Evolutionary conservation across 352 stramenopile species (phyloP).

Genomic region (Phytophthora cryptogea): DNA sequence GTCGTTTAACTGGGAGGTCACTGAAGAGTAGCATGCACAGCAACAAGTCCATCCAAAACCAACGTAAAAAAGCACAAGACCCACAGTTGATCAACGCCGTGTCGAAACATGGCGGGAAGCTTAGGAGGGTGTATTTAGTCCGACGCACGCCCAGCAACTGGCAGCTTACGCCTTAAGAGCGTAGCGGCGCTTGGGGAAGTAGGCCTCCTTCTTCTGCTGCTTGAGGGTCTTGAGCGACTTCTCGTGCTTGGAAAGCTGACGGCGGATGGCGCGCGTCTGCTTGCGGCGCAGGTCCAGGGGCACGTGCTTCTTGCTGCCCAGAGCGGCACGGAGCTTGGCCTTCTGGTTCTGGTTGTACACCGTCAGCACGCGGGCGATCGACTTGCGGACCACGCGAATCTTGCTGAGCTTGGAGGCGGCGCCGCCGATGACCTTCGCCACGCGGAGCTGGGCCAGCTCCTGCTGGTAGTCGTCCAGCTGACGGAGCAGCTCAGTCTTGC

Average conservation of each 20-base stretch:
- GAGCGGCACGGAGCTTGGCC: conserved; percentile 95
- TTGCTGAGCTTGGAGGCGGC: conserved; percentile 99
- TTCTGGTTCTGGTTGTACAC: conserved; percentile 99
- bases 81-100: conserved; percentile 35
- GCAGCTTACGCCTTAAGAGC: conserved; percentile 97
- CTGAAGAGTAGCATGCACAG: conserved; percentile 24
- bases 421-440: conserved; percentile 99
- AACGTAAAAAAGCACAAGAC: conserved; percentile 5
- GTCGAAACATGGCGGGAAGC: conserved; percentile 53
- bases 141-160: conserved; percentile 39
- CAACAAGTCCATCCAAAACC: background rate
- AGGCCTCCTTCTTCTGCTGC: conserved; percentile 95
- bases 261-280: conserved; percentile 98
- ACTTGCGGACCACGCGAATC: conserved; percentile 99
- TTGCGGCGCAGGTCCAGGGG: conserved; percentile 98
- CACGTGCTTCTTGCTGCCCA: conserved; percentile 96
- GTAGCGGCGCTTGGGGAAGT: conserved; percentile 97
- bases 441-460: conserved; percentile 97
- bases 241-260: conserved; percentile 96
- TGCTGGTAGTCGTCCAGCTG: conserved; percentile 98
- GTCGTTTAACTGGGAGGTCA: conserved; percentile 28
- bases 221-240: conserved; percentile 93
- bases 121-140: conserved; percentile 73
- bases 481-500: conserved; percentile 98
- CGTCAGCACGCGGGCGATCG: conserved; percentile 98